These are phyloP conservation scores for Parastagonospora nodorum DNA, from an alignment of 2,329 filamentous ascomycete species.

Conservation along the genomic window DNA sequence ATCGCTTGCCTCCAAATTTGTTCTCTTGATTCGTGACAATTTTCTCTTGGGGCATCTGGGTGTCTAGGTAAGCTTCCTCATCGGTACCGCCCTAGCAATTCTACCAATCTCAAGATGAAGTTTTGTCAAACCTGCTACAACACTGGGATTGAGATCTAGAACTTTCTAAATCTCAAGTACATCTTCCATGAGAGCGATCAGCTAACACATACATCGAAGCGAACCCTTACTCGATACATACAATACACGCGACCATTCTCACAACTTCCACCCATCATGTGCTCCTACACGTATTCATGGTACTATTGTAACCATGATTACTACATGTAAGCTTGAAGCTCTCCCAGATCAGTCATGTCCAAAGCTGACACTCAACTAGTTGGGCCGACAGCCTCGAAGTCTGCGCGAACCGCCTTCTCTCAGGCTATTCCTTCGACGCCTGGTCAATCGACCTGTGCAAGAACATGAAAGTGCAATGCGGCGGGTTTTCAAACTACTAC, in stretches of 20 bases:
- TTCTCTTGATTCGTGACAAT: no score
- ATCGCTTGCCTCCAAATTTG: no score
- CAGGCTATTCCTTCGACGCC: slow-evolving; percentile 54
- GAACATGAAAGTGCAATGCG: slow-evolving; percentile 48
- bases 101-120: no score
- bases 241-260: not conserved
- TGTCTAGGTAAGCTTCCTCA: no score
- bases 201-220: slow-evolving; percentile 14
- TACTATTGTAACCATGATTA: slow-evolving; percentile 57
- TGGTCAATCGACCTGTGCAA: slow-evolving; percentile 57
- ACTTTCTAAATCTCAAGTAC: no score
- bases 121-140: no score
- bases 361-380: slow-evolving; percentile 12
- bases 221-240: not conserved
- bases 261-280: slow-evolving; percentile 41
- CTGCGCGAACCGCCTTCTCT: slow-evolving; percentile 51
- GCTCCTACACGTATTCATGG: slow-evolving; percentile 54
- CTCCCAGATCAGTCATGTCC: slow-evolving; percentile 10
- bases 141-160: no score
- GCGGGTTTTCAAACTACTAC: slow-evolving; percentile 52
- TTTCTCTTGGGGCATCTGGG: no score
- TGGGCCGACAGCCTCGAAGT: slow-evolving; percentile 51
- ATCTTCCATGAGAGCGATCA: slow-evolving; percentile 9
- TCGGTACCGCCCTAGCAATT: no score
- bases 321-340: slow-evolving; percentile 46